Evolutionary conservation across 257 asterid species (phyloP), one percentile per base, ranked within the genome.

Genomic region (Plectranthus barbatus): DNA sequence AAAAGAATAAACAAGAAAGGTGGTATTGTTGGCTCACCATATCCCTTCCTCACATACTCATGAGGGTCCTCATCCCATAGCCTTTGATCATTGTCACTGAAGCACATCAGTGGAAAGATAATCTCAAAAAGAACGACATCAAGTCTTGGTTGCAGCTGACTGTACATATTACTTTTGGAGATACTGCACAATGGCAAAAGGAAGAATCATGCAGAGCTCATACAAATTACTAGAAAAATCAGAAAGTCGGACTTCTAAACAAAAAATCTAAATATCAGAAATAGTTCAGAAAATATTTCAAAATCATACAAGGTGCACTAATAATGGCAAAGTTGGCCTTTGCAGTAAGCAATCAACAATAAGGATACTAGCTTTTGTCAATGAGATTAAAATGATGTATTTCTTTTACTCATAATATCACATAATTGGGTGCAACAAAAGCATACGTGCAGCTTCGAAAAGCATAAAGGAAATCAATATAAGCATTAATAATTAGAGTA

Each of bases 21-120:
- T 47, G 60, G 53, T 56, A 67, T 31, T 34, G 17, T 56, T 24
- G 46, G 74, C 78, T 63, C 76, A 93, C 99, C 99, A 62, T 93
- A 93, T 75, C 99, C 99, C 80, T 93, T 93, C 84, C 97, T 84
- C 74, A 93, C 99, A 72, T 93, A 93, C 79, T 93, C 99, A 44
- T 90, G 94, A 0, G 99, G 99, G 60, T 93, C 99, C 78, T 93
- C 97, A 61, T 93, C 92, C 99, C 97, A 93, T 54, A 93, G 95
- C 71, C 71, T 84, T 77, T 93, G 90, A 75, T 93, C 99, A 69
- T 83, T 86, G 83, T 90, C 96, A 65, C 63, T 90, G 69, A 93
- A 93, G 90, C 99, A 93, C 97, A 93, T 90, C 11, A 93, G 90
- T 2, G 99, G 99, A 70, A 93, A 93, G 60, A 93, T 83, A 48